Evolutionary conservation across 176 grass and related monocot species (phyloP).

Genomic region (Zea luxurians): DNA sequence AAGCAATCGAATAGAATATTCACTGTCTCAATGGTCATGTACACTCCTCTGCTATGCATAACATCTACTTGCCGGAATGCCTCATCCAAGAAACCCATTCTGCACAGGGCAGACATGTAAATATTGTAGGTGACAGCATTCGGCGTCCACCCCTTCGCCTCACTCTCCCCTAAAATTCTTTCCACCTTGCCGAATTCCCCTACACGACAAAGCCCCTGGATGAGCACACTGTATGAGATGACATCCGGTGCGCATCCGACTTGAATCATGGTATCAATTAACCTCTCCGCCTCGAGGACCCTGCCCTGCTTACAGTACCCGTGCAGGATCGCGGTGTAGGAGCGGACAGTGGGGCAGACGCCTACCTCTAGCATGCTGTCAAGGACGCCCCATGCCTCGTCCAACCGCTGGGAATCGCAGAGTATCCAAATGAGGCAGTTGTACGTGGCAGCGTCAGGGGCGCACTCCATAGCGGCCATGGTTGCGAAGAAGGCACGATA

Average conservation of each 20-base stretch:
- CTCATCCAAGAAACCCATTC: slow-evolving; percentile 46
- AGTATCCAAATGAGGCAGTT: slow-evolving; percentile 51
- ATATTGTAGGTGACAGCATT: slow-evolving; percentile 73
- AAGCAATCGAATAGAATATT: slow-evolving; percentile 72
- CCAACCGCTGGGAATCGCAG: slow-evolving; percentile 43
- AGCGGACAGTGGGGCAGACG: slow-evolving; percentile 37
- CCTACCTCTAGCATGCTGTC: slow-evolving; percentile 53
- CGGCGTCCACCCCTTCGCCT: slow-evolving; percentile 53
- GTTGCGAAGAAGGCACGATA: background rate
- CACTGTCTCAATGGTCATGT: slow-evolving; percentile 47
- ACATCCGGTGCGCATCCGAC: slow-evolving; percentile 52
- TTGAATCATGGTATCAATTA: slow-evolving; percentile 43
- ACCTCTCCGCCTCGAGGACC: slow-evolving; percentile 55
- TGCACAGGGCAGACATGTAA: slow-evolving; percentile 71
- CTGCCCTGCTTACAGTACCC: slow-evolving; percentile 50
- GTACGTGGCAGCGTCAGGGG: slow-evolving; percentile 50
- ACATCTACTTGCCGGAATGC: slow-evolving; percentile 54
- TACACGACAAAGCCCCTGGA: slow-evolving; percentile 57
- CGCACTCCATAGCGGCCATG: slow-evolving; percentile 26
- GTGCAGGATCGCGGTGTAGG: slow-evolving; percentile 63
- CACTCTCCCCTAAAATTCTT: slow-evolving; percentile 51
- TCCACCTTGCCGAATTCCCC: slow-evolving; percentile 58
- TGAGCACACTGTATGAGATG: slow-evolving; percentile 61
- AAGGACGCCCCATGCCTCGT: slow-evolving; percentile 59
- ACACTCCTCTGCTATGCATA: slow-evolving; percentile 49